Evolutionary conservation across 805 yeast species (phyloP), one percentile per base, ranked within the genome.

Genomic region (Gaillardinia entomophila): DNA sequence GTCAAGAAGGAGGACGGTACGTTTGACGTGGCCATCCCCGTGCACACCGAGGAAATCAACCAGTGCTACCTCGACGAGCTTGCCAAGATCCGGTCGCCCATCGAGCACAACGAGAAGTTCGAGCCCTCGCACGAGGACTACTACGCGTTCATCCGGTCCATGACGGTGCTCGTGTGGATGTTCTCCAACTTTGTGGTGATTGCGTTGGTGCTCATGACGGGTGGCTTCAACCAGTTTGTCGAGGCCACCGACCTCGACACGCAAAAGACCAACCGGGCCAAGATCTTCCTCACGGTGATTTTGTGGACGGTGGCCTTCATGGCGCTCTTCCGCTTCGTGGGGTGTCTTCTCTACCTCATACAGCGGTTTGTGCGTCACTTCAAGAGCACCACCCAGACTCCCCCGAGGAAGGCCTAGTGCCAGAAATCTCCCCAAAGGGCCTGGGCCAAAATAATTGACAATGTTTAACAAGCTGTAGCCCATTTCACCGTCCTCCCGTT

Each of bases 241-340:
- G 44, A 40, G 16, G 57, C 61, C 1, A 58, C 62, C 3, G 32
- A 37, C 23, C 35, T 45, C 12, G 53, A 53, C 17, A 53, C 61
- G 5, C 37, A 51, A 24, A 57, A 50, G 7, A 42, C 52, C 3
- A 60, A 58, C 27, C 55, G 70, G 32, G 56, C 67, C 11, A 54
- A 62, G 22, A 59, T 72, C 3, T 68, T 60, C 42, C 65, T 67
- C 48, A 68, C 75, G 12, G 75, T 77, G 16, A 59, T 78, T 37
- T 65, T 77, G 36, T 76, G 82, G 81, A 53, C 73, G 26, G 81
- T 75, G 26, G 82, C 82, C 2, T 69, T 75, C 28, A 60, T 78
- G 62, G 80, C 83, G 1, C 51, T 71, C 7, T 68, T 78, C 56
- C 51, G 82, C 27, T 66, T 77, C 38, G 39, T 72, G 30, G 84